Base-by-base conservation (phyloP, 116 monocot genomes). In the Posidonia oceanica region DNA sequence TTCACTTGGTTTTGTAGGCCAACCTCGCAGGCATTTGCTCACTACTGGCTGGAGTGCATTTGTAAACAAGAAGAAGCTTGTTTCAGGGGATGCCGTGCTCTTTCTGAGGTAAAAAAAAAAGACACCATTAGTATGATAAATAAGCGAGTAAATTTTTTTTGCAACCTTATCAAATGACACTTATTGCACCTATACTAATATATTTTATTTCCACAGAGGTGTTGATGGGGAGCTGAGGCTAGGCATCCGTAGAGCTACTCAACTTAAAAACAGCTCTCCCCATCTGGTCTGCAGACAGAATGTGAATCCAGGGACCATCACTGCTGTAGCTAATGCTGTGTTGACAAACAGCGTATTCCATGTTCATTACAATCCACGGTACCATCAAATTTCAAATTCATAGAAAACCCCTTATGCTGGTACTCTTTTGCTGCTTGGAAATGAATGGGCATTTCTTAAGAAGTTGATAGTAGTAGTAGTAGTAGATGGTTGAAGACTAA, bases 41-140 rank as follows among this genome's bases (percentile, higher is more conserved):
- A 90, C 89, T 14, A 90, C 89, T 17, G 89, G 89, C 57, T 90
- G 90, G 90, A 90, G 86, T 70, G 90, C 86, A 59, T 90, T 86
- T 84, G 78, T 90, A 15, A 86, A 90, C 64, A 90, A 82, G 76
- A 90, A 90, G 78, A 86, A 86, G 72, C 86, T 90, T 59, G 86
- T 84, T 17, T 90, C 86, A 4, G 90, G 90, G 36, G 90, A 90
- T 78, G 86, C 90, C 71, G 86, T 90, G 8, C 84, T 90, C 41
- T 90, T 90, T 59, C 86, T 90, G 44, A 77, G 86, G 90, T 90
- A 77, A 16, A 63, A 37, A 77, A 16, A 63, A 37, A 69, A 12
- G 18, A 21, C 22, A 29, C 15, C 12, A 22, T 7, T 15, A 0
- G 14, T n/a, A 23, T 52, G 14, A 15, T 14, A 52, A 59, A 41